A percentile compares a stretch with the other conserved stretches of the same genome.
Evolutionary conservation across 441 rosid genomes (phyloP).

Genomic region (Brassica balearica): DNA sequence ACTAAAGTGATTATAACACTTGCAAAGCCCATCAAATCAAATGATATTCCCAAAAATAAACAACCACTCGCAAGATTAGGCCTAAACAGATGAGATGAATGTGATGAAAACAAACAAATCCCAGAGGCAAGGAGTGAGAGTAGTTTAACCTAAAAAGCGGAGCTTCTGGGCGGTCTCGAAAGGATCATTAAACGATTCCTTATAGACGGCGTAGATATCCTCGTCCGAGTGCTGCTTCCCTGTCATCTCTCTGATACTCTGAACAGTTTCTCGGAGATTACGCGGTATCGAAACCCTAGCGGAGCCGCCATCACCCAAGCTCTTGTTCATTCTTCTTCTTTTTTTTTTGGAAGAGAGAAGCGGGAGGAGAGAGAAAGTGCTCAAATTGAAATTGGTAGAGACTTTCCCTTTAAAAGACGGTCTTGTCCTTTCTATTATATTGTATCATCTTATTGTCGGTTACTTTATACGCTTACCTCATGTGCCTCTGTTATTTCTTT

Average conservation of each 20-base stretch:
- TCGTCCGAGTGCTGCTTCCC: slow-evolving; percentile 87
- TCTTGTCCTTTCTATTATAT: neutral
- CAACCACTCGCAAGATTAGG: neutral
- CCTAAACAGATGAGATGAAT: slow-evolving; percentile 6
- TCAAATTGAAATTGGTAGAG: neutral
- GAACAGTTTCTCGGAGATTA: slow-evolving; percentile 52
- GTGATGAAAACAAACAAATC: neutral
- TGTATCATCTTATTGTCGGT: neutral
- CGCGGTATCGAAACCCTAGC: slow-evolving; percentile 61
- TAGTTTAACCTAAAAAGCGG: slow-evolving; percentile 62
- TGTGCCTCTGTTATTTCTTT: neutral
- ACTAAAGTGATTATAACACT: neutral
- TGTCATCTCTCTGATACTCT: slow-evolving; percentile 73
- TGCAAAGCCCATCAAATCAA: neutral
- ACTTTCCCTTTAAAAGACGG: slow-evolving; percentile 16
- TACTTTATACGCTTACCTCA: slow-evolving; percentile 9
- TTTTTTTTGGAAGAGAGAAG: neutral
- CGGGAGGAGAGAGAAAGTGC: slow-evolving; percentile 17
- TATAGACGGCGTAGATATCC: slow-evolving; percentile 75
- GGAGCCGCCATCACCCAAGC: slow-evolving; percentile 45
- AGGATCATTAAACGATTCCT: slow-evolving; percentile 78
- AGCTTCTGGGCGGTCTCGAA: slow-evolving; percentile 81
- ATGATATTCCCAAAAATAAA: slow-evolving; percentile 7
- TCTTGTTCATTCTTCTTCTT: neutral
- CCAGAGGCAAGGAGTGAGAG: neutral